phyloP scores from a whole-genome alignment of 257 asterid species.

The Solanum chiquidenum region DNA sequence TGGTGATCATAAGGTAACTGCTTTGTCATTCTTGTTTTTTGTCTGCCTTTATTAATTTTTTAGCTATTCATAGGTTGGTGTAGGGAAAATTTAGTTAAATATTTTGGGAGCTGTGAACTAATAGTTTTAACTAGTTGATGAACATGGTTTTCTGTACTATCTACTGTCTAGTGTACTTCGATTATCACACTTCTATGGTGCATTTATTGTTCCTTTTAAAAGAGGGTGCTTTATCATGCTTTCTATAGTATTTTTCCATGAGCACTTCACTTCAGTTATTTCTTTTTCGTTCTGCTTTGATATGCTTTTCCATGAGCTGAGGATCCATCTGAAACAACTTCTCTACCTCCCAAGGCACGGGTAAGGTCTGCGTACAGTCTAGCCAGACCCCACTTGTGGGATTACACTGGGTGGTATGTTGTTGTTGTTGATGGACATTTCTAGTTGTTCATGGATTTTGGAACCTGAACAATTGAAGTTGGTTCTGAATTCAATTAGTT shows the following conservation, averaged over 20 bases:
- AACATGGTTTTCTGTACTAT: not conserved
- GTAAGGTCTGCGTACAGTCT: not conserved
- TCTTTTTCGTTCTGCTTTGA: not conserved
- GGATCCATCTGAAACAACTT: not conserved
- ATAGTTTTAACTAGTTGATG: not conserved
- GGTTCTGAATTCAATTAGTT: not conserved
- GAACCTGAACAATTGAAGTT: not conserved
- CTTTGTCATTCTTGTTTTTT: not conserved
- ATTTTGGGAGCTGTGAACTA: not conserved
- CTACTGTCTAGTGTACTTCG: not conserved
- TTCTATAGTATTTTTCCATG: not conserved
- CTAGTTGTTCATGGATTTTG: not conserved
- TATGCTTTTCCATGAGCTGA: not conserved
- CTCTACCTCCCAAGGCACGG: not conserved
- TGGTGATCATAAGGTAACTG: conserved; percentile 82
- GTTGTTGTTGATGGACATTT: not conserved
- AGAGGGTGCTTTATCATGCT: not conserved
- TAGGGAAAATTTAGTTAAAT: not conserved
- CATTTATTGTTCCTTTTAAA: not conserved
- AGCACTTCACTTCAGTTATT: not conserved
- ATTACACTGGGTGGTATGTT: not conserved
- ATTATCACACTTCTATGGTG: not conserved
- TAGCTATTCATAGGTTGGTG: not conserved
- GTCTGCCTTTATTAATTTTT: not conserved
- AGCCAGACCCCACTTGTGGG: not conserved